Conservation (phyloP, 2,329 filamentous ascomycete species). For the Colletotrichum camelliae region DNA sequence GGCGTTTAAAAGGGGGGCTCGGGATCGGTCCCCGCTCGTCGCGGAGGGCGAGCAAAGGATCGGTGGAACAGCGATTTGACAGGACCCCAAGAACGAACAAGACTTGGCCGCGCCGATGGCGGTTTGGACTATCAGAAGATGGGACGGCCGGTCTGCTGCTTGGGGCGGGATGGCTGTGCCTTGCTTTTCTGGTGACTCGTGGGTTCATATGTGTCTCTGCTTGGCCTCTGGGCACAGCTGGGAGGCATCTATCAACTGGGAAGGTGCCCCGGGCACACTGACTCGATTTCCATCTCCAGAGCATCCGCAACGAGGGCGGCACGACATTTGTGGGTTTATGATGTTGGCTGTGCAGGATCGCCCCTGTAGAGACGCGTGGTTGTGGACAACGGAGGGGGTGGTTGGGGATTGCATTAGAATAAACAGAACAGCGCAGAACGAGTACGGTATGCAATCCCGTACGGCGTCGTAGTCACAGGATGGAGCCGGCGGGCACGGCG, state of each 20-base stretch:
- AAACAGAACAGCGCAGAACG: neutral
- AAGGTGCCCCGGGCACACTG: conserved; percentile 1
- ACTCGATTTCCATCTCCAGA: conserved; percentile 15
- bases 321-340: neutral
- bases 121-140: conserved; percentile 7
- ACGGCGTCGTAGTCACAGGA: conserved; percentile 9
- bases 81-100: neutral
- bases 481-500: neutral
- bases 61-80: neutral
- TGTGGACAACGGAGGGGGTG: neutral
- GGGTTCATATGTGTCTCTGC: neutral
- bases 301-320: conserved; percentile 10
- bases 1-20: neutral
- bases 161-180: neutral
- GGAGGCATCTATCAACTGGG: neutral
- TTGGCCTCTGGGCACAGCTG: neutral
- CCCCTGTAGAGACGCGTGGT: conserved; percentile 12
- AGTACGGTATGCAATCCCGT: neutral
- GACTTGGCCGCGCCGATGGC: neutral
- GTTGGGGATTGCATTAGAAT: neutral
- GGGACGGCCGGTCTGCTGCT: neutral
- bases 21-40: neutral
- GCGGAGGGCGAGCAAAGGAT: neutral
- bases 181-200: neutral
- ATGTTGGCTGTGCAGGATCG: neutral